Percentiles rank a stretch among this genome's conserved stretches.
These are phyloP conservation scores for Asterophora parasitica DNA, from an alignment of 768 basidiomycete species.

Conservation along the genomic window DNA sequence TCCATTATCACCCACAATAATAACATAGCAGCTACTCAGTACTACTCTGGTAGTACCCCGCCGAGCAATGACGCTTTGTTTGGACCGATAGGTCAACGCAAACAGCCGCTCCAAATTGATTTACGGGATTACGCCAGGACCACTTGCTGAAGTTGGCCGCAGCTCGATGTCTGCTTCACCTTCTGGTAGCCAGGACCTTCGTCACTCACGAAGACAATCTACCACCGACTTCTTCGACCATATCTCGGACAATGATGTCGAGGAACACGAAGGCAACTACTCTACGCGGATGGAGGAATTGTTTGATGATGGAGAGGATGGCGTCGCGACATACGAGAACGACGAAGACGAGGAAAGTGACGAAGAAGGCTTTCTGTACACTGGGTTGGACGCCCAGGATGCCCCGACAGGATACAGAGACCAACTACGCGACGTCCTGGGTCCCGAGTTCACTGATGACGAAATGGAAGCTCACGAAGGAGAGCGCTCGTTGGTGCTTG, in stretches of 20 bases:
- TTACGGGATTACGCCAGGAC: neutral
- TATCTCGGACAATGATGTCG: slow-evolving; percentile 35
- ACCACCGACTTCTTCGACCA: slow-evolving; percentile 34
- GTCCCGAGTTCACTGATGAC: slow-evolving; percentile 52
- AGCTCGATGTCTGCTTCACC: slow-evolving; percentile 11
- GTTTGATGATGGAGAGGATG: slow-evolving; percentile 41
- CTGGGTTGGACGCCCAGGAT: slow-evolving; percentile 57
- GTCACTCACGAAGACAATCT: slow-evolving; percentile 18
- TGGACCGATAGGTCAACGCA: neutral
- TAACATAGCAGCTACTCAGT: neutral
- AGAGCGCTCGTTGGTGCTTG: slow-evolving; percentile 40
- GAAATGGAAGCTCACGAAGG: slow-evolving; percentile 38
- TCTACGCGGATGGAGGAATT: slow-evolving; percentile 67
- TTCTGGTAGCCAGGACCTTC: neutral
- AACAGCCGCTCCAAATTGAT: slow-evolving; percentile 7
- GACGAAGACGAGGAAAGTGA: slow-evolving; percentile 46
- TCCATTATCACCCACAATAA: neutral
- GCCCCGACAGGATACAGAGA: slow-evolving; percentile 54
- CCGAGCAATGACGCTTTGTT: neutral
- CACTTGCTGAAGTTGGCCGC: neutral
- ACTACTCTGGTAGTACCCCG: neutral
- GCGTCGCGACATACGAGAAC: slow-evolving; percentile 18
- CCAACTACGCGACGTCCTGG: slow-evolving; percentile 70
- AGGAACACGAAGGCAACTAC: slow-evolving; percentile 50
- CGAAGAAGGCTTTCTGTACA: slow-evolving; percentile 67